Evolutionary conservation across 1,284 basidiomycete species (phyloP).

Genomic region (Abortiporus biennis): DNA sequence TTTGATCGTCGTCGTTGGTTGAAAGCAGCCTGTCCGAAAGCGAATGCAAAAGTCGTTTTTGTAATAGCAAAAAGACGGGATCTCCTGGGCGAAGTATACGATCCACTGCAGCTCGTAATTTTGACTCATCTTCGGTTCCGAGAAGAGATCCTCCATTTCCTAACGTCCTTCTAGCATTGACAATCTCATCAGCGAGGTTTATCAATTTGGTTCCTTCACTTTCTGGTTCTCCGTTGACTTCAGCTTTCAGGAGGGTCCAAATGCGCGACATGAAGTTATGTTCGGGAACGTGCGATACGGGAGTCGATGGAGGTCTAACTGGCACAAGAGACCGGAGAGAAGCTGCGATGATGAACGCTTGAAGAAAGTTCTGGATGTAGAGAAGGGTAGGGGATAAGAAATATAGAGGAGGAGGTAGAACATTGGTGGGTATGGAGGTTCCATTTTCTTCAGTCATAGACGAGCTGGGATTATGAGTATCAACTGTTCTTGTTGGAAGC

Average conservation of each 20-base stretch:
- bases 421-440: slow-evolving; percentile 6
- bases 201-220: slow-evolving; percentile 44
- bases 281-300: slow-evolving; percentile 14
- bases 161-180: slow-evolving; percentile 41
- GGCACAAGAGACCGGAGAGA: slow-evolving; percentile 50
- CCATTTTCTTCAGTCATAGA: no score
- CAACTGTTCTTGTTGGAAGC: slow-evolving; percentile 29
- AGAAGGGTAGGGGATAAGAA: slow-evolving; percentile 48
- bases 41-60: slow-evolving; percentile 44
- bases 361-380: slow-evolving; percentile 60
- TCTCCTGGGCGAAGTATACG: slow-evolving; percentile 54
- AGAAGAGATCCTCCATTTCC: slow-evolving; percentile 11
- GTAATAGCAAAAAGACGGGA: slow-evolving; percentile 60
- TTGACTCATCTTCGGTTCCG: slow-evolving; percentile 31
- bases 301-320: slow-evolving; percentile 30
- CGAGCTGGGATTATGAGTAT: slow-evolving; percentile 10
- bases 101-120: slow-evolving; percentile 51
- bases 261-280: slow-evolving; percentile 45
- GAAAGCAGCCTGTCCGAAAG: slow-evolving; percentile 31
- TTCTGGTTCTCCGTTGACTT: slow-evolving; percentile 41
- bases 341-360: slow-evolving; percentile 63
- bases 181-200: slow-evolving; percentile 66
- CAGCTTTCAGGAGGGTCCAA: slow-evolving; percentile 56
- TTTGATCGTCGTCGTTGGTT: slow-evolving; percentile 7
- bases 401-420: slow-evolving; percentile 37